Base-by-base conservation (phyloP, 2,329 filamentous ascomycete species). In the Colletotrichum plurivorum region DNA sequence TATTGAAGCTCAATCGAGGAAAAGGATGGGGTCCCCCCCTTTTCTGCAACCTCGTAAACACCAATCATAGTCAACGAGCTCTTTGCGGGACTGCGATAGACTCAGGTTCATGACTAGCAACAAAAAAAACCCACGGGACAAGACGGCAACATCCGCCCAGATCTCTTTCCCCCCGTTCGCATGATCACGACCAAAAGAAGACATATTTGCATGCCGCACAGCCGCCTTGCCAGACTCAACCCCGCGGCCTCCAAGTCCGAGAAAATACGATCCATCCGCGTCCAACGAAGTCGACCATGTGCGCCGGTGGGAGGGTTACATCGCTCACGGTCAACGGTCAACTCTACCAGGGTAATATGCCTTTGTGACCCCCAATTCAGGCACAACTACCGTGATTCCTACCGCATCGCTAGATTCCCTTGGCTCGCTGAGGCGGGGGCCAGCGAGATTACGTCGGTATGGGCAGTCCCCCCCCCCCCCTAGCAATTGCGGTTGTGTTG, bases 51-150 rank as follows among this genome's bases (percentile, higher is more conserved):
- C 7, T 43, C 25, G 43, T 18, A 43, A 43, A 10, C 41, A 43
- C 55, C 55, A 58, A 58, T 58, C 55, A 36, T 36, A 36, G 31
- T n/a, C n/a, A n/a, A n/a, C n/a, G n/a, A n/a, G n/a, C n/a, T n/a
- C n/a, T n/a, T n/a, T n/a, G n/a, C n/a, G n/a, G n/a, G n/a, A n/a
- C n/a, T n/a, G n/a, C n/a, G n/a, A 36, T 36, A 36, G 31, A 36
- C 41, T 15, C 41, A 16, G 41, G n/a, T 54, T 54, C 31, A 13
- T 54, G 31, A 43, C 43, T 25, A 58, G 41, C 13, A 22, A 31
- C 16, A 16, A 25, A 9, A 25, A 25, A 9, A 25, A 25, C 20
- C 54, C 22, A 31, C 25, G 55, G 55, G 41, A 43, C 13, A 36
- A 36, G 16, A 46, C 55, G 55, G 55, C 43, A 58, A 22, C 55